Percentiles rank a stretch among this genome's conserved stretches.
phyloP scores from a whole-genome alignment of 129 eudicot species.

The Calendula officinalis region DNA sequence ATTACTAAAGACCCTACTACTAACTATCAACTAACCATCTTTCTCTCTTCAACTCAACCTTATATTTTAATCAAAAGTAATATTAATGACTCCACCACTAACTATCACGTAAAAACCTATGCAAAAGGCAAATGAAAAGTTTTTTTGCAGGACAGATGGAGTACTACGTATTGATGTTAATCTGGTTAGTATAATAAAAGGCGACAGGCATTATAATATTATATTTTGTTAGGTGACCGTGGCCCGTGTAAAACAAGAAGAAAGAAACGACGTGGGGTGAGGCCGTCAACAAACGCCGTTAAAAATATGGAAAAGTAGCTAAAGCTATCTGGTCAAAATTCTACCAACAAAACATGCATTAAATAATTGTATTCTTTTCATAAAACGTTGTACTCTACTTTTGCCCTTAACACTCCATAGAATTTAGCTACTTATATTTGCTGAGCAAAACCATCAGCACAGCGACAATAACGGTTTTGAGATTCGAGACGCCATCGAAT shows the following conservation, averaged over 20 bases:
- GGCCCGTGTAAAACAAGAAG: background rate
- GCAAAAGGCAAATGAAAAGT: no score
- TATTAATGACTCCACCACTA: no score
- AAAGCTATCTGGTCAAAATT: slow-evolving; percentile 37
- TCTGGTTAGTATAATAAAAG: no score
- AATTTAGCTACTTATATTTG: slow-evolving; percentile 26
- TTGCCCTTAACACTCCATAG: slow-evolving; percentile 16
- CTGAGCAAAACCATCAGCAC: slow-evolving; percentile 30
- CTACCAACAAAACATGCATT: slow-evolving; percentile 29
- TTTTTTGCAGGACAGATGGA: no score
- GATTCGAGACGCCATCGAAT: slow-evolving; percentile 44
- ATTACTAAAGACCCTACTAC: no score
- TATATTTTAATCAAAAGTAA: no score
- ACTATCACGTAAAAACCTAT: no score
- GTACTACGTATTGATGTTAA: no score
- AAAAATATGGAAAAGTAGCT: slow-evolving; percentile 28
- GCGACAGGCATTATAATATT: no score
- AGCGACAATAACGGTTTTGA: slow-evolving; percentile 56
- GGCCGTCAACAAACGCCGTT: slow-evolving; percentile 28
- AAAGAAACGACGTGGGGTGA: background rate
- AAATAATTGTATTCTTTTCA: slow-evolving; percentile 4
- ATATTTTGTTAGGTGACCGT: no score
- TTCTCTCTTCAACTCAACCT: no score
- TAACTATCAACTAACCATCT: no score
- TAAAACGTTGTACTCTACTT: slow-evolving; percentile 12